These are phyloP conservation scores for Fusarium camptoceras DNA, from an alignment of 2,329 filamentous ascomycete species.

Conservation along the genomic window DNA sequence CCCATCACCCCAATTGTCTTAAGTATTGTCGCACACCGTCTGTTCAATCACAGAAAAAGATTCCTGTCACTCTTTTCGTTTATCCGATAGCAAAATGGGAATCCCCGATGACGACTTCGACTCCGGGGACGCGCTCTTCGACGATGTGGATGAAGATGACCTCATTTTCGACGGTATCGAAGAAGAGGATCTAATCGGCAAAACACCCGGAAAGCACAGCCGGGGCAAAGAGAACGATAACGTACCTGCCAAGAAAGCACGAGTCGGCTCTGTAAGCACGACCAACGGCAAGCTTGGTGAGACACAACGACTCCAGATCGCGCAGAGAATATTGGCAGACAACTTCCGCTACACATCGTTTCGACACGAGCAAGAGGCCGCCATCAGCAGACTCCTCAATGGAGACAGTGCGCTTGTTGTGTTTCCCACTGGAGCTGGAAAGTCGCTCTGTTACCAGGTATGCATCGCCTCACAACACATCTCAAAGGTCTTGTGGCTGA, in stretches of 20 bases:
- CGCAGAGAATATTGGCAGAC: conserved; percentile 50
- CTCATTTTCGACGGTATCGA: conserved; percentile 39
- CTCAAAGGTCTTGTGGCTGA: not conserved
- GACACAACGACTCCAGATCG: conserved; percentile 23
- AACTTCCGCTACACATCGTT: conserved; percentile 57
- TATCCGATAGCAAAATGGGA: not conserved
- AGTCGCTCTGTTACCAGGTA: conserved; percentile 63
- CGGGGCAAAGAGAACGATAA: conserved; percentile 8
- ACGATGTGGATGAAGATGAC: conserved; percentile 38
- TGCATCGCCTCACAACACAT: not conserved
- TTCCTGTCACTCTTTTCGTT: not conserved
- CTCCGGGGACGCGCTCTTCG: conserved; percentile 46
- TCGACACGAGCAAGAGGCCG: conserved; percentile 59
- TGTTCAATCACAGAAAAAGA: fast-evolving
- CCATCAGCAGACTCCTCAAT: conserved; percentile 53
- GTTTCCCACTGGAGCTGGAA: conserved; percentile 63
- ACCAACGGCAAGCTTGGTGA: not conserved
- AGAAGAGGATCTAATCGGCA: conserved; percentile 27
- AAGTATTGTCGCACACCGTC: not conserved
- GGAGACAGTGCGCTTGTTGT: conserved; percentile 58
- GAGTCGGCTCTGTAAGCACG: not conserved
- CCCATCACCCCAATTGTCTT: not conserved
- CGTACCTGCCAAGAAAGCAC: conserved; percentile 25
- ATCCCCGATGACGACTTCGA: conserved; percentile 42
- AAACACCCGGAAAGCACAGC: conserved; percentile 14